phyloP scores from a whole-genome alignment of 768 basidiomycete species.

The Russula ochroleuca region DNA sequence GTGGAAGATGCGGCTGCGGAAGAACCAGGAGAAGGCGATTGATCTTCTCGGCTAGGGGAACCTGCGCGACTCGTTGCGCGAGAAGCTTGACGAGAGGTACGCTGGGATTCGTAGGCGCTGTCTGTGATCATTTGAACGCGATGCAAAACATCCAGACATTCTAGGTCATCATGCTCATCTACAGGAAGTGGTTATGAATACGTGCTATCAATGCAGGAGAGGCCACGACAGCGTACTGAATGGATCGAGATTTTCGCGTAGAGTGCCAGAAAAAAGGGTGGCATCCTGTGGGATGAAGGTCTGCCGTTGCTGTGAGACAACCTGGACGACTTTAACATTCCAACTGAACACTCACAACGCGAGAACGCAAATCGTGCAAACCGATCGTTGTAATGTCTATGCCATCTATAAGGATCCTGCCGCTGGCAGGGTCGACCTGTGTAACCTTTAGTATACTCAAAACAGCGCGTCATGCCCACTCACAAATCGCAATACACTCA shows the following conservation, averaged over 20 bases:
- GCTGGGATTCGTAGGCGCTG: slow-evolving; percentile 45
- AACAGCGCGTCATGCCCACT: slow-evolving; percentile 29
- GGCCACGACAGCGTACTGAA: slow-evolving; percentile 42
- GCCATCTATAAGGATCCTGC: slow-evolving; percentile 79
- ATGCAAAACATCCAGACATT: slow-evolving; percentile 73
- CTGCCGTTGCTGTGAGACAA: slow-evolving; percentile 35
- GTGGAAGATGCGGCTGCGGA: slow-evolving; percentile 40
- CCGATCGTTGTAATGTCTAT: slow-evolving; percentile 86
- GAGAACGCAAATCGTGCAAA: slow-evolving; percentile 74
- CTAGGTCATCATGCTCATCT: slow-evolving; percentile 75
- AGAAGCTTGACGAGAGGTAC: slow-evolving; percentile 48
- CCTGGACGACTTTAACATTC: not conserved
- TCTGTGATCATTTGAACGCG: slow-evolving; percentile 74
- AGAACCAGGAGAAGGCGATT: slow-evolving; percentile 39
- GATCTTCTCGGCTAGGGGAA: slow-evolving; percentile 39
- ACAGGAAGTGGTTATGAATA: not conserved
- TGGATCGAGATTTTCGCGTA: slow-evolving; percentile 72
- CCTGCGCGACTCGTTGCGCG: slow-evolving; percentile 44
- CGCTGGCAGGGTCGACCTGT: slow-evolving; percentile 69
- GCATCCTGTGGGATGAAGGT: slow-evolving; percentile 76
- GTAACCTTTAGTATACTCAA: not conserved
- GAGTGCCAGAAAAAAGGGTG: slow-evolving; percentile 74
- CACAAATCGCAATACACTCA: slow-evolving; percentile 81
- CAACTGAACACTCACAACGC: slow-evolving; percentile 46
- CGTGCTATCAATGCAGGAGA: not conserved